Evolutionary conservation across 768 basidiomycete genomes (phyloP), one percentile per base, ranked within the genome.

Genomic region (Suillus occidentalis): DNA sequence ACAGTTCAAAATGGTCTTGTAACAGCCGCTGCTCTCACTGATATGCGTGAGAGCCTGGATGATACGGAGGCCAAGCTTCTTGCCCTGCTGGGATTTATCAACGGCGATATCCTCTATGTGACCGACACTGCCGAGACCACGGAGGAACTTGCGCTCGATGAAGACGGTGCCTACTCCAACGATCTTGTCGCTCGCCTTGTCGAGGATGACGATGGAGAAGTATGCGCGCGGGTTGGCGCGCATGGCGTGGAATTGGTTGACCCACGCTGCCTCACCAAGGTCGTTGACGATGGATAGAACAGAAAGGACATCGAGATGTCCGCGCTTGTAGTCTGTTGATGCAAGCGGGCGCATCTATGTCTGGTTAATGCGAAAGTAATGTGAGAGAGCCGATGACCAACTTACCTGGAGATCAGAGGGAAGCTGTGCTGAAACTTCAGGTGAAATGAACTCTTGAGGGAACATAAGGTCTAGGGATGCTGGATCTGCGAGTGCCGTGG

Each of bases 101-200:
- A 99, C 96, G 4, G 94, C 96, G 67, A 99, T 97, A 75, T 99
- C 97, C 78, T 99, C 97, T 67, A 99, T 95, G 73, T 99, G 97
- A 0, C 96, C 97, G 16, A 95, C 92, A 67, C 84, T 83, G 25
- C 94, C 93, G n/a, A 93, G 80, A 1, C 85, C 87, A 47, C 95
- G 85, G 50, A 95, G 80, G 83, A 99, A 98, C 81, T 99, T 99
- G 79, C 91, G 90, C 79, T 99, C 97, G 68, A 99, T 77, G 73
- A 99, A 87, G 62, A 97, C 81, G 8, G 87, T 85, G 22, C 96
- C 97, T 45, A 90, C 87, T 25, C 83, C 96, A 53, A 96, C 90
- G 73, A 99, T 89, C 68, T 81, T 79, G 80, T 97, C 94, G 2
- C 87, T 84, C 16, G 81, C 73, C 63, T 87, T 86, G 75, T 89